Base-by-base conservation (phyloP, 2,329 filamentous ascomycete species). In the Colletotrichum acutatum region DNA sequence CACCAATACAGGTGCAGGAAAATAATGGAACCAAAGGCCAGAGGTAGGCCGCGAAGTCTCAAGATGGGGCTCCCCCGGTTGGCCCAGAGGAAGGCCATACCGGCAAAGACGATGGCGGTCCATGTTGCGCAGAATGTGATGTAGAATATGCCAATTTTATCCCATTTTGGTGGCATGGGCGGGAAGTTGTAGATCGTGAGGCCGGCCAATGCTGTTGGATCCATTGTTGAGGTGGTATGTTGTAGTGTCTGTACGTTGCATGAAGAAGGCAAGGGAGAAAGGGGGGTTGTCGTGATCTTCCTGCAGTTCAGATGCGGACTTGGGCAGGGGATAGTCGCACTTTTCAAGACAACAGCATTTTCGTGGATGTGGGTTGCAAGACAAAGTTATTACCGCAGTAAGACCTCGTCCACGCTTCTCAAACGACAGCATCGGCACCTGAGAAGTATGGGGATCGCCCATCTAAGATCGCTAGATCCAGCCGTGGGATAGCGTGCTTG, bases 1-100 rank as follows among this genome's bases (percentile, higher is more conserved):
- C 83, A 76, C 82, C 82, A 84, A 74, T 84, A 84, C 5, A 75
- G 37, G 67, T 84, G 83, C 19, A 84, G 79, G 56, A 82, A 78
- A 4, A 77, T 56, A 24, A 88, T 81, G 34, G 84, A 82, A 8
- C 79, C 77, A 65, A 86, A 83, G 16, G 84, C 84, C 5, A 86
- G 58, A 12, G 77, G 74, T 7, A 88, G 75, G 32, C 83, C 83
- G 4, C 84, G 83, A 26, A 85, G 78, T 72, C 85, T 80, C 60
- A 86, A 77, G n/a, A 82, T 78, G 14, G 82, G 80, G 1, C 76
- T 77, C 5, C 78, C 69, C 37, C 83, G 80, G 74, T 83, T 80
- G 11, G 74, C 53, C 65, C 77, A 78, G 30, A 83, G 80, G 59
- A 82, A 81, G 12, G 69, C 67, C 78, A 85, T 81, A 57, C 82